Base-by-base conservation (phyloP, 768 basidiomycete species). In the Chalciporus sphaerocephalus region DNA sequence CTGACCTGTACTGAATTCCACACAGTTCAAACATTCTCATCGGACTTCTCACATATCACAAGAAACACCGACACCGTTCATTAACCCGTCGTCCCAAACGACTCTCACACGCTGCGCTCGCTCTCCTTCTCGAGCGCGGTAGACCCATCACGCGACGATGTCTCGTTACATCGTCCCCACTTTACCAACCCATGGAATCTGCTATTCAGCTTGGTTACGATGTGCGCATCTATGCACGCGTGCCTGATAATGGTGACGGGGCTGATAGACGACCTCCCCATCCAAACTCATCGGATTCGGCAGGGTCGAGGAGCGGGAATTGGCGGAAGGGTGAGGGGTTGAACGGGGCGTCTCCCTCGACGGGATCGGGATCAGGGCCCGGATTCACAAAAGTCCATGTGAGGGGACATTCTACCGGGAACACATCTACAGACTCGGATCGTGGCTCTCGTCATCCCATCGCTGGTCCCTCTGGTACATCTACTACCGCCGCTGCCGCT, bases 21-120 rank as follows among this genome's bases (percentile, higher is more conserved):
- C 22, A 38, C 54, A 92, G 90, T 54, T 92, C 90, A 13, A 93
- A 93, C 60, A 92, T 93, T 51, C 77, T 92, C 37, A 83, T 93
- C 49, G 90, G 90, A 25, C 75, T 92, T 44, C 62, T 92, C n/a
- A 78, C 74, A 22, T 80, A 85, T 63, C 64, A 86, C 41, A 82
- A 80, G 60, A 79, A 75, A 44, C 72, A 78, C 51, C 69, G 65
- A 52, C 72, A 78, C 50, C 69, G 65, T 53, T 71, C 53, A 27
- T 51, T 32, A 52, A 53, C 71, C 62, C 57, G 65, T 64, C 53
- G 70, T 59, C 59, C 57, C 57, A 69, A 67, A 49, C 81, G 81
- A 51, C 66, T 94, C 17, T 92, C 86, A 40, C 89, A 93, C 63
- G 74, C 83, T 3, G 85, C 87, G 5, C 73, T 93, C 24, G 75